Base-by-base conservation (phyloP, 345 rosid species). In the Abelmoschus esculentus region DNA sequence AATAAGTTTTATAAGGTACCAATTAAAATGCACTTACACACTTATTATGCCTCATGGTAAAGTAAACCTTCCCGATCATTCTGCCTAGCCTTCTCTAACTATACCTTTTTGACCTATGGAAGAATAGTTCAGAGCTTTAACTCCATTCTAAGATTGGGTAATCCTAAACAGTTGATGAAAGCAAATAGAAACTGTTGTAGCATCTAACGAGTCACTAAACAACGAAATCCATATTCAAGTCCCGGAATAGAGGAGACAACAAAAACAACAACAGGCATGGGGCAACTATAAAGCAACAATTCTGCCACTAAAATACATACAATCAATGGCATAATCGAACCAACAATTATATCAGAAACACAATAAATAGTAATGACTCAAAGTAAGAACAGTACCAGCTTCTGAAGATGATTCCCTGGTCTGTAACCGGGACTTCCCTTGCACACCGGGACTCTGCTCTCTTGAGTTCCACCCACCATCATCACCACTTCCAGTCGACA, bases 381-480 rank as follows among this genome's bases (percentile, higher is more conserved):
- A 74, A 54, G 15, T 12, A 26, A 10, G 42, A 52, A 3, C 14
- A 22, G 12, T 81, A 85, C 96, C 98, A 75, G 83, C 74, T 75
- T 80, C 90, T 1, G 86, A 82, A 5, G 96, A 90, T 34, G 92
- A 79, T 54, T 89, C 96, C 13, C 79, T 18, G n/a, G 13, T 58
- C 36, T 58, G 18, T 18, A 58, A 5, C 38, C 38, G 34, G 15
- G 62, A 28, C 18, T 29, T 58, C 17, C 62, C 62, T 58, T 29
- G 18, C 38, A 58, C 40, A 58, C n/a, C 9, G 31, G n/a, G 40
- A 31, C 62, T 58, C 38, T 13, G 15, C 40, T 28, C 62, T 29
- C 36, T 29, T 14, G 62, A 58, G 18, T 58, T 15, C 18, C 62
- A 58, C 29, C 31, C 59, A 58, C 34, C 62, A 58, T 14, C 59